A percentile compares a stretch with the other conserved stretches of the same genome.
Evolutionary conservation across 441 rosid species (phyloP).

Genomic region (Corymbia citriodora): DNA sequence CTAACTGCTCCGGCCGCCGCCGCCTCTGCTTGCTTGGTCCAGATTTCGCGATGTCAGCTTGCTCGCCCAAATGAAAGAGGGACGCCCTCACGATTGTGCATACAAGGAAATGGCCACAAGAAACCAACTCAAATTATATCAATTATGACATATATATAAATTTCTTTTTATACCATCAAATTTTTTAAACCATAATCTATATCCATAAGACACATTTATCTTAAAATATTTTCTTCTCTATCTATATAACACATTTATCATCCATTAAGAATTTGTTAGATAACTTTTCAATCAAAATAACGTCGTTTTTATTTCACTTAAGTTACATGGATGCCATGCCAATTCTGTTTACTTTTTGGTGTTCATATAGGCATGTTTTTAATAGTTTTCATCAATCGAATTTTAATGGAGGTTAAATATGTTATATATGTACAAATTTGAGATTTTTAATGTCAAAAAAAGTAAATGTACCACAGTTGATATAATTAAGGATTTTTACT

Average conservation of each 20-base stretch:
- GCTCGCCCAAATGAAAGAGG: rapidly evolving
- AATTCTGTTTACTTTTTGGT: too few relatives aligned
- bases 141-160: too few relatives aligned
- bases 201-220: too few relatives aligned
- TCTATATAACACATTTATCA: rapidly evolving
- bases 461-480: rapidly evolving
- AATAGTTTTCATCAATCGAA: rapidly evolving
- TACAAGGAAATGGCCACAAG: not conserved
- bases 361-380: not conserved
- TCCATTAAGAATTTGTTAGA: rapidly evolving
- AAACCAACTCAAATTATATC: too few relatives aligned
- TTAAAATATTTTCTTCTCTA: not conserved
- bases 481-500: too few relatives aligned
- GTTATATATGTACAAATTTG: rapidly evolving
- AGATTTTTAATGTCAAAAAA: not conserved
- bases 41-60: not conserved
- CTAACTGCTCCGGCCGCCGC: not conserved
- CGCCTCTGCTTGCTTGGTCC: not conserved
- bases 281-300: too few relatives aligned
- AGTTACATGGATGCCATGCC: not conserved
- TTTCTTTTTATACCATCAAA: too few relatives aligned
- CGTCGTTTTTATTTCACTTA: too few relatives aligned
- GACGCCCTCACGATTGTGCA: not conserved
- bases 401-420: rapidly evolving
- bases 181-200: too few relatives aligned